Percentiles rank a stretch among this genome's conserved stretches.
Evolutionary conservation across 176 grass and related monocot species (phyloP).

Genomic region (Phoenix roebelenii): DNA sequence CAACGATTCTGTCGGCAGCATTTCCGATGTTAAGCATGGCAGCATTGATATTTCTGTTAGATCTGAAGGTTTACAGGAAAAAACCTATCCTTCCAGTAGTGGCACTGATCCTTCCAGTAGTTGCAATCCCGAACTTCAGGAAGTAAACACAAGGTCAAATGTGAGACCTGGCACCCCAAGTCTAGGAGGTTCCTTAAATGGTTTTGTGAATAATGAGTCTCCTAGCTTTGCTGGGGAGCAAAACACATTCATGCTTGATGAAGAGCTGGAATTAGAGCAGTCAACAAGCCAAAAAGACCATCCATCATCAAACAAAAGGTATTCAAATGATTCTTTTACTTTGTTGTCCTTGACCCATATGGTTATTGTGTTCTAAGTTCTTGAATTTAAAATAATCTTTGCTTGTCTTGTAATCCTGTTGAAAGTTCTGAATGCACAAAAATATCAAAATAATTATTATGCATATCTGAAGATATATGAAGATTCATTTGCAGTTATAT

Average conservation of each 20-base stretch:
- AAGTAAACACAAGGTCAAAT: slow-evolving; percentile 25
- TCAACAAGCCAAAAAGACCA: slow-evolving; percentile 24
- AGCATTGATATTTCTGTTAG: slow-evolving; percentile 6
- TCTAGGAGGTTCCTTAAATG: slow-evolving; percentile 22
- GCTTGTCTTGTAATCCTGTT: too few relatives aligned
- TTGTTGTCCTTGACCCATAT: too few relatives aligned
- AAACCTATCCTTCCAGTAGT: slow-evolving; percentile 16
- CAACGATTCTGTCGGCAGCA: slow-evolving; percentile 22
- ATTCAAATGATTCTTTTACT: background rate
- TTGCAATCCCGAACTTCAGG: slow-evolving; percentile 25
- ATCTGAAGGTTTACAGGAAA: slow-evolving; percentile 18
- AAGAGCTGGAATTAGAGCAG: slow-evolving; percentile 67
- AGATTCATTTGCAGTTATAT: too few relatives aligned
- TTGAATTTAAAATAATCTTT: too few relatives aligned
- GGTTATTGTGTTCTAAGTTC: too few relatives aligned
- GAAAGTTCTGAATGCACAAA: too few relatives aligned
- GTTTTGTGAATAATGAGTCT: slow-evolving; percentile 22
- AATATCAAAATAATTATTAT: too few relatives aligned
- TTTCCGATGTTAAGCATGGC: slow-evolving; percentile 25
- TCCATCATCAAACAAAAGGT: slow-evolving; percentile 59
- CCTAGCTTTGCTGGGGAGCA: slow-evolving; percentile 43
- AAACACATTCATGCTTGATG: slow-evolving; percentile 83
- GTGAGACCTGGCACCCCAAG: slow-evolving; percentile 22
- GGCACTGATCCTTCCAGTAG: slow-evolving; percentile 6
- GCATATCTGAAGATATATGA: too few relatives aligned